phyloP scores from a whole-genome alignment of 257 asterid genomes.

The Marsdenia floribunda region DNA sequence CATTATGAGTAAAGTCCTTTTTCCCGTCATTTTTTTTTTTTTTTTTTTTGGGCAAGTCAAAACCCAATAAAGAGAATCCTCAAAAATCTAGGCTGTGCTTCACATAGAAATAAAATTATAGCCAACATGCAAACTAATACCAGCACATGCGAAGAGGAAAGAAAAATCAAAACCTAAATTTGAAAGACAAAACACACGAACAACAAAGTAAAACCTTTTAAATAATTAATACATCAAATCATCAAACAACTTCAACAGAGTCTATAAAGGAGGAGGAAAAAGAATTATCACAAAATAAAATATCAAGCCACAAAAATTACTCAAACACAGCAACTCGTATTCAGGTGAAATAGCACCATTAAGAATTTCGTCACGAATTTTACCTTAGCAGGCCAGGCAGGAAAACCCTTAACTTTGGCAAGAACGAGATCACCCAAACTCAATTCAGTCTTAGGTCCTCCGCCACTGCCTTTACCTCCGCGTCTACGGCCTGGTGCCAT shows the following conservation, averaged over 20 bases:
- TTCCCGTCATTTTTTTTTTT: neutral
- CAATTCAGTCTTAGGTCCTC: constrained; percentile 50
- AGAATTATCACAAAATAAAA: neutral
- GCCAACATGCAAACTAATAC: neutral
- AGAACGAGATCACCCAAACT: constrained; percentile 86
- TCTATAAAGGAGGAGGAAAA: neutral
- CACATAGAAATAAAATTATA: neutral
- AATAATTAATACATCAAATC: neutral
- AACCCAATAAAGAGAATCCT: neutral
- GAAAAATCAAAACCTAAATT: neutral
- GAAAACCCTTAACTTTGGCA: constrained; percentile 88
- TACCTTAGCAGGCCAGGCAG: constrained; percentile 97
- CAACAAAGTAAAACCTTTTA: neutral
- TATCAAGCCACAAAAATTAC: neutral
- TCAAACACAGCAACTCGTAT: no score
- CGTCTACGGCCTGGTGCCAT: constrained; percentile 85
- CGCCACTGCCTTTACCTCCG: constrained; percentile 61
- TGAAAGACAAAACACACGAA: neutral
- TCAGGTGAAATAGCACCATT: neutral
- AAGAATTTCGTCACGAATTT: neutral
- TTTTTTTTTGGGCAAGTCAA: neutral
- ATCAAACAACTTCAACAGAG: neutral
- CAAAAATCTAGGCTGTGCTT: neutral
- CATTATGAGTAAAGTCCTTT: neutral
- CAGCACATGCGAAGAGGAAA: neutral